phyloP scores from a whole-genome alignment of 208 protist species.

The Strigomonas oncopelti region DNA sequence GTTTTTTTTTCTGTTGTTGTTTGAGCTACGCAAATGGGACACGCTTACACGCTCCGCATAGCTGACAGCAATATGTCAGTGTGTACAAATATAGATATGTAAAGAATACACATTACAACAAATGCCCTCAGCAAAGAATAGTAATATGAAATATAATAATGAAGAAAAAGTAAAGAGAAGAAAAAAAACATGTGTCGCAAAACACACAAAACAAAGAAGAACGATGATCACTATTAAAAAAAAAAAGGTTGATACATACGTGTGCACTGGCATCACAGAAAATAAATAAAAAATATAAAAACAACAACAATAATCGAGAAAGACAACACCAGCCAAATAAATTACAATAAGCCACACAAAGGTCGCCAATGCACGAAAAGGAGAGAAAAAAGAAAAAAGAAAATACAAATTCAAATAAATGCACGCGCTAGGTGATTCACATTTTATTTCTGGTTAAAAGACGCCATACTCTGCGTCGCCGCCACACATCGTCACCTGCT shows the following conservation, averaged over 20 bases:
- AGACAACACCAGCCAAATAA: not conserved
- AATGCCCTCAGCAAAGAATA: conserved; percentile 2
- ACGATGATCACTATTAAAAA: not conserved
- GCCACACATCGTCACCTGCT: conserved; percentile 35
- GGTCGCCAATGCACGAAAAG: not conserved
- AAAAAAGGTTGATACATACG: conserved; percentile 15
- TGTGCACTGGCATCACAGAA: conserved; percentile 1
- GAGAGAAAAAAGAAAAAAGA: conserved; percentile 10
- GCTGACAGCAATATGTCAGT: too few relatives aligned
- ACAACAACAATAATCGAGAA: not conserved
- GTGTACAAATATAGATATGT: conserved; percentile 11
- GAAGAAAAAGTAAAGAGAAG: conserved; percentile 15
- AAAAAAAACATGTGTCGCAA: not conserved
- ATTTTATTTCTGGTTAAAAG: conserved; percentile 25
- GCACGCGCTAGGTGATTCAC: not conserved
- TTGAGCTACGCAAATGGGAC: too few relatives aligned
- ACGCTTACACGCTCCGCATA: too few relatives aligned
- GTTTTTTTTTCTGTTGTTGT: conserved; percentile 6
- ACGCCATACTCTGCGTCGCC: conserved; percentile 51
- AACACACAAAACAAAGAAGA: conserved; percentile 7
- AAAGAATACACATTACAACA: conserved; percentile 6
- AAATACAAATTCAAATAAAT: not conserved
- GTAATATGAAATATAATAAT: conserved; percentile 4
- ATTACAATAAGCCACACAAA: not conserved
- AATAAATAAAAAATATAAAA: conserved; percentile 16